These are phyloP conservation scores for Arthrobotrys pseudoclavata DNA, from an alignment of 2,329 filamentous ascomycete species.

Conservation along the genomic window DNA sequence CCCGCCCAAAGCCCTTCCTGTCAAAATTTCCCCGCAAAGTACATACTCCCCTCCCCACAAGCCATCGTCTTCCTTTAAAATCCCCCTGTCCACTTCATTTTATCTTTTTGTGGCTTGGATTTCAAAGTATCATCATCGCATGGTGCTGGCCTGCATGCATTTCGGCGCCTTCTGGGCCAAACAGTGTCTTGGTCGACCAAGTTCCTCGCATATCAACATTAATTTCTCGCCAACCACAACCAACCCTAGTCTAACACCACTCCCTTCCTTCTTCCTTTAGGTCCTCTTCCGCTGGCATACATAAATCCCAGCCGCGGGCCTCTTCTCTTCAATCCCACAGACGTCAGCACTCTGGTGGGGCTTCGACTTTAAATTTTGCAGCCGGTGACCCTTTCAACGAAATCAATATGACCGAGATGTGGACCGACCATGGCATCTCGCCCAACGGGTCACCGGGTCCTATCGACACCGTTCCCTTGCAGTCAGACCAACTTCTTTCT, in stretches of 20 bases:
- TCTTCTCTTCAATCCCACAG: constrained; percentile 53
- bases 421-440: constrained; percentile 47
- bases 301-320: constrained; percentile 45
- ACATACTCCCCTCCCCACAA: background rate
- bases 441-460: constrained; percentile 52
- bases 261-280: constrained; percentile 24
- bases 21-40: constrained; percentile 15
- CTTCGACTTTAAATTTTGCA: constrained; percentile 45
- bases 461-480: constrained; percentile 39
- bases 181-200: constrained; percentile 1
- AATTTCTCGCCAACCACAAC: constrained; percentile 37
- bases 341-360: constrained; percentile 51
- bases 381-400: constrained; percentile 52
- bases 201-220: constrained; percentile 21
- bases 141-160: constrained; percentile 9
- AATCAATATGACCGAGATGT: constrained; percentile 52
- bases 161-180: constrained; percentile 29
- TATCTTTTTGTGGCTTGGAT: constrained; percentile 1
- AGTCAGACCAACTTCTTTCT: constrained; percentile 52
- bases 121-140: constrained; percentile 4
- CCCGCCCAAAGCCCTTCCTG: constrained; percentile 9
- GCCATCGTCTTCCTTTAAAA: background rate
- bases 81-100: background rate
- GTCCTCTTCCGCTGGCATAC: constrained; percentile 32
- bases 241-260: constrained; percentile 43